phyloP scores from a whole-genome alignment of 2,329 filamentous ascomycete species.

The Nemania diffusa region DNA sequence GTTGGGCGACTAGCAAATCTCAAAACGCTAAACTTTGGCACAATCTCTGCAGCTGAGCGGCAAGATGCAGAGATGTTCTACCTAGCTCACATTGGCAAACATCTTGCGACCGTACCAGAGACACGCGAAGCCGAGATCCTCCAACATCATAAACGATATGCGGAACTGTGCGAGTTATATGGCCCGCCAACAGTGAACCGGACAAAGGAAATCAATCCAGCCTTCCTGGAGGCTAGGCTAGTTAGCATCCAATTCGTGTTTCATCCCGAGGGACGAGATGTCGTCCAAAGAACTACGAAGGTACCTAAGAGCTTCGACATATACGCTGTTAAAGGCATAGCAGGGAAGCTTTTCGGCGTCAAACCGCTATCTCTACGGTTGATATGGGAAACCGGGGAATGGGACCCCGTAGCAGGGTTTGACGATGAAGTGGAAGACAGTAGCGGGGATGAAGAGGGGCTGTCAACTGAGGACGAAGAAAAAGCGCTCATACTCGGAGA shows the following conservation, averaged over 20 bases:
- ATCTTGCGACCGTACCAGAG: constrained; percentile 71
- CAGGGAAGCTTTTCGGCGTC: constrained; percentile 74
- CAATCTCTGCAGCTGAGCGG: constrained; percentile 77
- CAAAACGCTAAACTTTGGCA: constrained; percentile 76
- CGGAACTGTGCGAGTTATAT: constrained; percentile 78
- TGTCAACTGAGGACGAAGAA: constrained; percentile 45
- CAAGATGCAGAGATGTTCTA: constrained; percentile 95
- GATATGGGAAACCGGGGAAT: constrained; percentile 91
- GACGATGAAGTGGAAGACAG: constrained; percentile 67
- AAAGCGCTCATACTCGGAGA: constrained; percentile 25
- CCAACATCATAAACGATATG: constrained; percentile 75
- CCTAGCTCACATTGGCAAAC: constrained; percentile 81
- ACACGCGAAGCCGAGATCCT: constrained; percentile 65
- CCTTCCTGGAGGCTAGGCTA: constrained; percentile 83
- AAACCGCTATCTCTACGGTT: constrained; percentile 73
- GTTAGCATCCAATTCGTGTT: constrained; percentile 69
- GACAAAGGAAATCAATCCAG: constrained; percentile 71
- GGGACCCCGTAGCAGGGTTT: constrained; percentile 78
- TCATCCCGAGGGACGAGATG: constrained; percentile 25
- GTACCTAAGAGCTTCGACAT: constrained; percentile 83
- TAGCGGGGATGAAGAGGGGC: constrained; percentile 63
- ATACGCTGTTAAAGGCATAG: constrained; percentile 83
- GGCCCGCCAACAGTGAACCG: constrained; percentile 74
- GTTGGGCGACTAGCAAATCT: constrained; percentile 78
- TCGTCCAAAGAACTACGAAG: constrained; percentile 52